These are phyloP conservation scores for Coemansia nantahalensis DNA, from an alignment of 192 early-diverging fungal genomes.

Conservation along the genomic window DNA sequence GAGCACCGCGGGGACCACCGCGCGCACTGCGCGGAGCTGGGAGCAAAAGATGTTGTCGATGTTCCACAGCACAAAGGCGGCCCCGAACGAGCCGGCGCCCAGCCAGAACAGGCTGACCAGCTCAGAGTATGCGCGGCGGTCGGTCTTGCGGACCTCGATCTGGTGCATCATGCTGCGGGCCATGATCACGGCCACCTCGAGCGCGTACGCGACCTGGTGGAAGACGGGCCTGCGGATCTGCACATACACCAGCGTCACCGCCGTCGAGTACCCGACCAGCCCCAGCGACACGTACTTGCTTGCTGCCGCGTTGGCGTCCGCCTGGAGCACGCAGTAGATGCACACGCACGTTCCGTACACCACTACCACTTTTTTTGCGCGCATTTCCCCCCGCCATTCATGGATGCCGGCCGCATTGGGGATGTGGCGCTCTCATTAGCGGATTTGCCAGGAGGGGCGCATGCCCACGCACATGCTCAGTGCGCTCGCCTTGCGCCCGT, in stretches of 20 bases:
- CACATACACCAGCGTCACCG: conserved; percentile 61
- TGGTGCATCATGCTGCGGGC: conserved; percentile 50
- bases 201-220: conserved; percentile 62
- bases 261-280: conserved; percentile 54
- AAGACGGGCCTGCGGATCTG: conserved; percentile 67
- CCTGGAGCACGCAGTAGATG: conserved; percentile 53
- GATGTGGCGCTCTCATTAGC: too few relatives aligned
- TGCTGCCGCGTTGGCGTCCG: conserved; percentile 43
- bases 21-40: conserved; percentile 52
- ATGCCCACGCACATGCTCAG: too few relatives aligned
- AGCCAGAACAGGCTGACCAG: conserved; percentile 38
- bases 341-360: conserved; percentile 60
- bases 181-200: conserved; percentile 56
- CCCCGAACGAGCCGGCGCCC: conserved; percentile 46
- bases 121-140: conserved; percentile 31
- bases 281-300: conserved; percentile 46
- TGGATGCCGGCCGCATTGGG: too few relatives aligned
- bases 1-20: conserved; percentile 50
- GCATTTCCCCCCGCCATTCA: too few relatives aligned
- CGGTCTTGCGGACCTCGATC: conserved; percentile 39
- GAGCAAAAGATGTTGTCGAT: conserved; percentile 74
- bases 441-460: too few relatives aligned
- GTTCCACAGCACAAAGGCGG: conserved; percentile 72
- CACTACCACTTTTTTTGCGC: too few relatives aligned
- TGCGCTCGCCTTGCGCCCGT: too few relatives aligned